Evolutionary conservation across 2,329 filamentous ascomycete species (phyloP).

Genomic region (Fusarium caatingaense): DNA sequence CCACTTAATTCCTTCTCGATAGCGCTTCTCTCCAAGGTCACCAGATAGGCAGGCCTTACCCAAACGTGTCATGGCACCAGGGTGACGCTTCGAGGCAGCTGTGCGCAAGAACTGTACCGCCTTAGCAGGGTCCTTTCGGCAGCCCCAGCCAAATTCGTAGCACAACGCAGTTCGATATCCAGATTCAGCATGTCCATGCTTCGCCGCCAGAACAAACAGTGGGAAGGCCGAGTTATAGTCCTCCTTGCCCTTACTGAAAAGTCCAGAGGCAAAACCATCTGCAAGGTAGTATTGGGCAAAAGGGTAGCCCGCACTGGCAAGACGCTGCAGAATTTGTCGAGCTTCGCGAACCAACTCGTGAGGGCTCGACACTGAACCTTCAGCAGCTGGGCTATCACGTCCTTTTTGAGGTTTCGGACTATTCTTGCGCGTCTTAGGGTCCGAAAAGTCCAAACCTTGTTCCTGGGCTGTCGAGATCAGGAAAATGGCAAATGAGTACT

Average conservation of each 20-base stretch:
- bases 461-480: constrained; percentile 91
- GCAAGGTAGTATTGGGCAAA: constrained; percentile 98
- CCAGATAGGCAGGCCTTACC: constrained; percentile 90
- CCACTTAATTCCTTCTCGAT: constrained; percentile 95
- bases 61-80: constrained; percentile 92
- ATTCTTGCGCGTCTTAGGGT: constrained; percentile 58
- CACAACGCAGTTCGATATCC: constrained; percentile 92
- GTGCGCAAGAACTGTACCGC: constrained; percentile 93
- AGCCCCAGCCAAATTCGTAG: constrained; percentile 99
- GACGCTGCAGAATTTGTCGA: constrained; percentile 85
- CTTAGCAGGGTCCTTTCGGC: constrained; percentile 87
- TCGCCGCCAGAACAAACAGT: constrained; percentile 91
- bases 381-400: constrained; percentile 59
- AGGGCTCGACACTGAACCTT: constrained; percentile 63
- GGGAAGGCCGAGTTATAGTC: constrained; percentile 93
- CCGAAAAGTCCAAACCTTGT: constrained; percentile 68
- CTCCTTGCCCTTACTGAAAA: constrained; percentile 94
- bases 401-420: constrained; percentile 61
- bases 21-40: constrained; percentile 87
- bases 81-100: constrained; percentile 92
- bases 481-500: constrained; percentile 97
- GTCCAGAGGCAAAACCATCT: constrained; percentile 91
- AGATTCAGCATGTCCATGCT: constrained; percentile 96
- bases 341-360: constrained; percentile 85
- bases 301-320: constrained; percentile 89